Conservation (phyloP, 352 stramenopile genomes). For the Blastocystis sp. region DNA sequence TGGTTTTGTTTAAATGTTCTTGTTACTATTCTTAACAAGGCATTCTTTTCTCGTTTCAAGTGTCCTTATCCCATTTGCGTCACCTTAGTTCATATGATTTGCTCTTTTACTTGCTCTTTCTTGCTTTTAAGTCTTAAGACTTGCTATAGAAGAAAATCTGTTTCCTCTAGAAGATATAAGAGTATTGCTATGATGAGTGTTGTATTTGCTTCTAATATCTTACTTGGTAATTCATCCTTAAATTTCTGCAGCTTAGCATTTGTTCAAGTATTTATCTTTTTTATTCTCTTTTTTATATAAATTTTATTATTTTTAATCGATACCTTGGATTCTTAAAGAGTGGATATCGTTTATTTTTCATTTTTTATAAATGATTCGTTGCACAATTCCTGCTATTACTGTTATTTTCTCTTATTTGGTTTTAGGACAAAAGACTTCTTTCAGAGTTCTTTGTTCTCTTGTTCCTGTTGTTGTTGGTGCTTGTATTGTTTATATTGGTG, state of each 20-base stretch:
- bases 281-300: not conserved
- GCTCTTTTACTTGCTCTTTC: constrained; percentile 11
- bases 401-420: constrained; percentile 24
- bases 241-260: constrained; percentile 33
- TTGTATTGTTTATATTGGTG: constrained; percentile 33
- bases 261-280: not conserved
- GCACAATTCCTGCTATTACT: constrained; percentile 32
- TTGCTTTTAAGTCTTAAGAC: not conserved
- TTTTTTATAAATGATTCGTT: constrained; percentile 28
- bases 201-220: constrained; percentile 30
- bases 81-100: constrained; percentile 35
- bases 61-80: constrained; percentile 31
- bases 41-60: constrained; percentile 19
- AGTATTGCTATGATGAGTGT: constrained; percentile 26
- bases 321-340: no score
- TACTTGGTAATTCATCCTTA: constrained; percentile 26
- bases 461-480: constrained; percentile 34
- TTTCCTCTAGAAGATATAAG: constrained; percentile 3
- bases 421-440: constrained; percentile 20
- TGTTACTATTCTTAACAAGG: constrained; percentile 32
- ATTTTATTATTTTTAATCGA: no score
- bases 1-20: constrained; percentile 34
- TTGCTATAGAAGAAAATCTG: constrained; percentile 23
- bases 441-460: constrained; percentile 13
- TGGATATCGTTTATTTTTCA: no score